A percentile compares a stretch with the other conserved stretches of the same genome.
Evolutionary conservation across 371 early-diverging fungal species (phyloP).

Genomic region (Mucor saturninus): DNA sequence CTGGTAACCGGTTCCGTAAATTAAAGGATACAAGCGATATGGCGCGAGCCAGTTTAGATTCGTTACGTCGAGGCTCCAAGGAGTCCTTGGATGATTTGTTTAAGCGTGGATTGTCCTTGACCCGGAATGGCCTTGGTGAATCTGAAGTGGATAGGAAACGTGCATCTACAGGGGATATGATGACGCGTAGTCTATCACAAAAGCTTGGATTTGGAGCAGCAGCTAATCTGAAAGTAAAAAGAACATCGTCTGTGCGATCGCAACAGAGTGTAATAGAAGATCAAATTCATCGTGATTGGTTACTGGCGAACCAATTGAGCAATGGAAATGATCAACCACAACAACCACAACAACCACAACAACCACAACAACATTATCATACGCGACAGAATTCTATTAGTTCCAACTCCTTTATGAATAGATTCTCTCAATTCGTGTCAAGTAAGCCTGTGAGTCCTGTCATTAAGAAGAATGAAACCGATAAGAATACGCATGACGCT

Average conservation of each 20-base stretch:
- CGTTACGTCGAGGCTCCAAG: constrained; percentile 44
- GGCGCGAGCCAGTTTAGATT: constrained; percentile 48
- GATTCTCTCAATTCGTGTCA: constrained; percentile 45
- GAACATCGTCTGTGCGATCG: constrained; percentile 30
- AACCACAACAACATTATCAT: not conserved
- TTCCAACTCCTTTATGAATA: constrained; percentile 33
- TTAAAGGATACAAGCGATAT: constrained; percentile 50
- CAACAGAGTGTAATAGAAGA: constrained; percentile 15
- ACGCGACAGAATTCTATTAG: constrained; percentile 6
- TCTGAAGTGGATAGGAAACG: constrained; percentile 38
- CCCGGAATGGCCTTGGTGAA: constrained; percentile 5
- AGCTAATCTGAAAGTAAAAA: constrained; percentile 27
- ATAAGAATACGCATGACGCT: constrained; percentile 6
- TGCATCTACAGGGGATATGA: constrained; percentile 41
- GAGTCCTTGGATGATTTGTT: constrained; percentile 52
- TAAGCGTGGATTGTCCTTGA: constrained; percentile 28
- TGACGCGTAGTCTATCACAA: constrained; percentile 41
- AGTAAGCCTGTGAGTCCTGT: constrained; percentile 19
- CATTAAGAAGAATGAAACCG: constrained; percentile 2
- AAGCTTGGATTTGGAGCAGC: constrained; percentile 27
- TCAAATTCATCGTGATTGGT: constrained; percentile 32
- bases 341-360: constrained; percentile 18
- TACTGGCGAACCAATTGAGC: constrained; percentile 32
- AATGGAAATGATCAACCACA: constrained; percentile 15
- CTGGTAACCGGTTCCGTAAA: constrained; percentile 40